Percentiles rank a stretch among this genome's conserved stretches.
These are phyloP conservation scores for Delonix regia DNA, from an alignment of 306 rosid species.

Conservation along the genomic window DNA sequence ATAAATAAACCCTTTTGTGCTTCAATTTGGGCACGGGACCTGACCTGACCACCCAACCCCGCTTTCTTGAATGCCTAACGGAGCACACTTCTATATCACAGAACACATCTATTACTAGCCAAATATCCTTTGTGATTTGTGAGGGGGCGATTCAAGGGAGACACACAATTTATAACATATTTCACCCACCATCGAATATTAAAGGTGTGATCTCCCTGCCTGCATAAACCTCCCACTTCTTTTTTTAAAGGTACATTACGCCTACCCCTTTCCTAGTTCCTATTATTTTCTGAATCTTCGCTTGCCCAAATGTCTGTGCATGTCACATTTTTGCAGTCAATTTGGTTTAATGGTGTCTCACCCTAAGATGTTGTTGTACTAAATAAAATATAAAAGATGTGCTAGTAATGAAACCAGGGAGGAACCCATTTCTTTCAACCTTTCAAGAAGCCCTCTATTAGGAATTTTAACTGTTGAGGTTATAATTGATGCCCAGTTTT, in stretches of 20 bases:
- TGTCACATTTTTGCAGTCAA: slow-evolving; percentile 70
- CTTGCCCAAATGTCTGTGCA: slow-evolving; percentile 53
- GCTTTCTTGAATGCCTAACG: slow-evolving; percentile 36
- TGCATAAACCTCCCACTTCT: slow-evolving; percentile 39
- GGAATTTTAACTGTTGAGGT: slow-evolving; percentile 42
- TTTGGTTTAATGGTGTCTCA: slow-evolving; percentile 49
- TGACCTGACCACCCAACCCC: slow-evolving; percentile 30
- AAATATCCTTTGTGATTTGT: slow-evolving; percentile 14
- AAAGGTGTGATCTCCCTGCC: slow-evolving; percentile 43
- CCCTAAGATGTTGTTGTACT: slow-evolving; percentile 36
- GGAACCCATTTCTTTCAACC: slow-evolving; percentile 47
- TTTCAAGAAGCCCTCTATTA: slow-evolving; percentile 34
- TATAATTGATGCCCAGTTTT: slow-evolving; percentile 47
- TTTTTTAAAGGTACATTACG: slow-evolving; percentile 61
- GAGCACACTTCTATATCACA: slow-evolving; percentile 39
- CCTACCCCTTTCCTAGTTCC: slow-evolving; percentile 29
- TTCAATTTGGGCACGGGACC: slow-evolving; percentile 65
- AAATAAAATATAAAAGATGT: slow-evolving; percentile 32
- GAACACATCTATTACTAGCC: slow-evolving; percentile 35
- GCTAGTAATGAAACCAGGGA: slow-evolving; percentile 47
- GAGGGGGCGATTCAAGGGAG: slow-evolving; percentile 40
- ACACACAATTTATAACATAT: slow-evolving; percentile 40
- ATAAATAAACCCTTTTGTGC: neutral
- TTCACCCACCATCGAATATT: slow-evolving; percentile 33
- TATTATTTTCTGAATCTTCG: slow-evolving; percentile 36